Conservation (phyloP, 805 yeast genomes). For the Hanseniaspora pseudoguilliermondii region DNA sequence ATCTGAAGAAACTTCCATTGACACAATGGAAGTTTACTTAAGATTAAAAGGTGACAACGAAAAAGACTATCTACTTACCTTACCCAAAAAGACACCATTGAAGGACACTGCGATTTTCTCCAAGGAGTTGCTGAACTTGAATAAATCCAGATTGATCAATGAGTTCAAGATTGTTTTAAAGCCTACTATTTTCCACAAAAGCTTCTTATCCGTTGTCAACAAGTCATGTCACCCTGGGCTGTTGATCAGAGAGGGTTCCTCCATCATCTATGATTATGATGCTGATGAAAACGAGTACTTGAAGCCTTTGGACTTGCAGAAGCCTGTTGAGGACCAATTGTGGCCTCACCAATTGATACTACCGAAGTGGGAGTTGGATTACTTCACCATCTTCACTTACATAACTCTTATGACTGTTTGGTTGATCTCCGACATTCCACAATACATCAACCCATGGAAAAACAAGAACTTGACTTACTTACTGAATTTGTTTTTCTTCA, state of each 20-base stretch:
- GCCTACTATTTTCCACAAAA: slow-evolving; percentile 63
- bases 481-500: slow-evolving; percentile 2
- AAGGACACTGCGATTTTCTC: slow-evolving; percentile 38
- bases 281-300: slow-evolving; percentile 39
- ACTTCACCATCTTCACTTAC: slow-evolving; percentile 15
- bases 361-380: slow-evolving; percentile 25
- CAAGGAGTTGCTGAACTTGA: slow-evolving; percentile 36
- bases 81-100: slow-evolving; percentile 44
- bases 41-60: slow-evolving; percentile 78
- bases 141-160: background rate
- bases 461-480: slow-evolving; percentile 56
- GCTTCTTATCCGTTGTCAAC: slow-evolving; percentile 52
- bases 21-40: slow-evolving; percentile 37
- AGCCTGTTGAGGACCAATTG: slow-evolving; percentile 41
- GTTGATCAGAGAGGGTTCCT: slow-evolving; percentile 69
- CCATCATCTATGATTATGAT: slow-evolving; percentile 47
- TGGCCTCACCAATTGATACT: slow-evolving; percentile 84
- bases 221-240: slow-evolving; percentile 53
- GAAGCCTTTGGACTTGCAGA: slow-evolving; percentile 35
- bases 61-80: slow-evolving; percentile 77
- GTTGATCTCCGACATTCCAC: slow-evolving; percentile 92
- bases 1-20: background rate
- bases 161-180: slow-evolving; percentile 40
- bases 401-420: slow-evolving; percentile 38
- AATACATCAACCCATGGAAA: slow-evolving; percentile 79